phyloP scores from a whole-genome alignment of 1,284 basidiomycete species.

The Entoloma clypeatum region DNA sequence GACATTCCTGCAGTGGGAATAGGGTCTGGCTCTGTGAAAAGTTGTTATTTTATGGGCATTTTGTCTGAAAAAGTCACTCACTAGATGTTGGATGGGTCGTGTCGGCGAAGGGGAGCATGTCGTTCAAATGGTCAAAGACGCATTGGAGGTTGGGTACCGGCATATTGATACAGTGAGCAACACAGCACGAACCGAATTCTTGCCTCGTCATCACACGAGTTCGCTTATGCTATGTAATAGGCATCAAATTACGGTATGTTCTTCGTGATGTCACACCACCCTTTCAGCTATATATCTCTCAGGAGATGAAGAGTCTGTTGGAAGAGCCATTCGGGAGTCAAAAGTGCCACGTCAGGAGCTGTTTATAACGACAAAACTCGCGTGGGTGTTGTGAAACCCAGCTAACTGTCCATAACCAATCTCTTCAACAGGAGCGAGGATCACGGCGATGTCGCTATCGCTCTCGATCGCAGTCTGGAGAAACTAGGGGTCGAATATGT shows the following conservation, averaged over 20 bases:
- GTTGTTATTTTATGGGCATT: neutral
- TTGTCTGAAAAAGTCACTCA: too few species aligned
- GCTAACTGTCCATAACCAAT: neutral
- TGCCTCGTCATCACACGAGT: neutral
- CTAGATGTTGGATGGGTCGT: slow-evolving; percentile 26
- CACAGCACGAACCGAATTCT: neutral
- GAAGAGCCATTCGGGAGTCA: slow-evolving; percentile 42
- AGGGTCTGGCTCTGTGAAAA: slow-evolving; percentile 17
- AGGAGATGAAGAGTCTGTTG: slow-evolving; percentile 42
- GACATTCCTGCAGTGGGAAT: slow-evolving; percentile 22
- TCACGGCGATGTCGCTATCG: slow-evolving; percentile 48
- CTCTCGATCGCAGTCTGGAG: slow-evolving; percentile 51
- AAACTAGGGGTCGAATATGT: slow-evolving; percentile 61
- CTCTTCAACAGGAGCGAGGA: slow-evolving; percentile 22
- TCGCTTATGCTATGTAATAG: neutral
- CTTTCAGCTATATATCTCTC: neutral
- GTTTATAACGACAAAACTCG: slow-evolving; percentile 46
- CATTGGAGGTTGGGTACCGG: slow-evolving; percentile 23
- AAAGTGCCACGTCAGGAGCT: slow-evolving; percentile 44
- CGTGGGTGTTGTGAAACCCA: slow-evolving; percentile 26
- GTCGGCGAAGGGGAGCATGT: slow-evolving; percentile 24
- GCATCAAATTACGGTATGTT: slow-evolving; percentile 8
- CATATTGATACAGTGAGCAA: slow-evolving; percentile 24
- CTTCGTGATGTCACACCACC: neutral
- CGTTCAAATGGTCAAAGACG: slow-evolving; percentile 20